Evolutionary conservation across 2,329 filamentous ascomycete species (phyloP), one percentile per base, ranked within the genome.

Genomic region (Hypocreales sp.): DNA sequence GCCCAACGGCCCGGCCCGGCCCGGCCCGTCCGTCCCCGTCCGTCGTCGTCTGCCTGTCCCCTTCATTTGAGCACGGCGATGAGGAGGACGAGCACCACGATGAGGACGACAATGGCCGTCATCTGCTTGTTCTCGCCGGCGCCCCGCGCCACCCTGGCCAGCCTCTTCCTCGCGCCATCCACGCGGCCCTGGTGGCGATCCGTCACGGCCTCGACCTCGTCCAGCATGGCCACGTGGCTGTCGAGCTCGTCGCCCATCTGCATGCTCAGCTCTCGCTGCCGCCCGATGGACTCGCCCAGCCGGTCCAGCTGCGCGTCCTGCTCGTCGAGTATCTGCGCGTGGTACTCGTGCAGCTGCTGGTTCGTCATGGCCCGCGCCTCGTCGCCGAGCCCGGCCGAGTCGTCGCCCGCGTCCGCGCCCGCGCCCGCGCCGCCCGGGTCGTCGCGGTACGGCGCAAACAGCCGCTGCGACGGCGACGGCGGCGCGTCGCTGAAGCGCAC

Each of bases 211-310:
- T 95, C 90, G 24, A 92, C 73, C 42, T 93, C 87, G 48, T 94
- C 87, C 17, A 98, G 62, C 61, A 98, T 63, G 40, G 78, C 66
- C 20, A 92, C 79, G 44, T 98, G 90, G 40, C 74, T 78, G 42
- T 95, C 90, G 20, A 98, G 64, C 61, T 98, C 90, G 49, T 94
- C 81, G 17, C 90, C 87, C 44, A 98, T 95, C 58, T 90, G 82
- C 59, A 94, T 92, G 47, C 79, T 86, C 35, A 98, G 63, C 57
- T 95, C 82, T 26, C 92, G 67, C 59, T 95, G 90, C 21, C 90
- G 72, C 4, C 80, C 70, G 40, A 98, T 94, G 31, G 73, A 82
- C 43, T 74, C 71, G n/a, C 86, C 82, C 4, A 98, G 60, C 8
- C 68, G 64, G 49, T 95, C 87, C n/a, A 98, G 66, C 50, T 93